phyloP scores from a whole-genome alignment of 202 grass and related monocot genomes.

The Musa balbisiana region DNA sequence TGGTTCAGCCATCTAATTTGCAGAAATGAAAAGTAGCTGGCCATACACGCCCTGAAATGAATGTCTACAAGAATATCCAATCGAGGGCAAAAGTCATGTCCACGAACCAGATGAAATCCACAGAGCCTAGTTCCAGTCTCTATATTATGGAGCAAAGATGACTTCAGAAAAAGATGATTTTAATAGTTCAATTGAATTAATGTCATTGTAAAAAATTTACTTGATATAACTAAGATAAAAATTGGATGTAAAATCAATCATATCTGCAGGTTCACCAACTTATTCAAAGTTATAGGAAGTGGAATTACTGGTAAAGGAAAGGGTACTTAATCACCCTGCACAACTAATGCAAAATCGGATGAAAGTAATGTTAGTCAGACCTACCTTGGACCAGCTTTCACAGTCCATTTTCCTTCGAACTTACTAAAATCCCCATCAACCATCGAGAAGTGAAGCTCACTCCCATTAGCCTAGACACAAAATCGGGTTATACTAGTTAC shows the following conservation, averaged over 20 bases:
- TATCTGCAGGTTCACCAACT: no score
- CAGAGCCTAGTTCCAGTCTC: no score
- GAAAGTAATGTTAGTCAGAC: background rate
- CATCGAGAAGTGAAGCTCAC: conserved; percentile 86
- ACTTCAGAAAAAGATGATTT: no score
- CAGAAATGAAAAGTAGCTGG: background rate
- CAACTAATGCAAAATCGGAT: background rate
- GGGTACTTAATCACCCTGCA: background rate
- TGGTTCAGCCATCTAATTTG: background rate
- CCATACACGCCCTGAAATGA: background rate
- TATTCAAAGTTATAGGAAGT: background rate
- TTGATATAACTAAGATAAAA: no score
- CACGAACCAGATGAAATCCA: background rate
- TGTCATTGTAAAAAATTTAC: no score
- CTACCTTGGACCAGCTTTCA: conserved; percentile 63
- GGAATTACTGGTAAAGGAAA: background rate
- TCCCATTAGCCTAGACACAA: conserved; percentile 45
- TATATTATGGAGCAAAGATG: no score
- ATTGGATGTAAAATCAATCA: no score
- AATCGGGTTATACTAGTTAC: background rate
- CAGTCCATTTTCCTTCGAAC: conserved; percentile 91
- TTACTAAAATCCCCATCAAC: conserved; percentile 95
- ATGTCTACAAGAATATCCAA: background rate
- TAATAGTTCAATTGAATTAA: no score
- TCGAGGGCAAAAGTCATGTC: background rate